Evolutionary conservation across 2,329 filamentous ascomycete species (phyloP).

Genomic region (Didymella arachidicola): DNA sequence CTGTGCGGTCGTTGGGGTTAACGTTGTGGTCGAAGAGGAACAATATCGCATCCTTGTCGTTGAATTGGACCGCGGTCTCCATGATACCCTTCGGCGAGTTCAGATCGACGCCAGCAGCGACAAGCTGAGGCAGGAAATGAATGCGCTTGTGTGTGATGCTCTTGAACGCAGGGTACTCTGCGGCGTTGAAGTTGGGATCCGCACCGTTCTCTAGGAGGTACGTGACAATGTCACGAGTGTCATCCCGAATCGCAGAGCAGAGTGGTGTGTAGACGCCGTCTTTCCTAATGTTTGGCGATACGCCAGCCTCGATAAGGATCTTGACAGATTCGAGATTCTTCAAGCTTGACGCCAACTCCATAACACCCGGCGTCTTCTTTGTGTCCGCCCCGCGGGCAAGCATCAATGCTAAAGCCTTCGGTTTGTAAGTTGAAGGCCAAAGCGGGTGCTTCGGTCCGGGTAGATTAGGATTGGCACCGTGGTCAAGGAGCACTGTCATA

Average conservation of each 20-base stretch:
- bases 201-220: constrained; percentile 64
- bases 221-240: constrained; percentile 67
- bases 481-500: constrained; percentile 62
- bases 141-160: constrained; percentile 71
- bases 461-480: constrained; percentile 71
- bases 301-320: constrained; percentile 64
- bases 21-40: constrained; percentile 69
- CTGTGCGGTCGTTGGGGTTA: constrained; percentile 66
- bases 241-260: constrained; percentile 72
- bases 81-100: constrained; percentile 69
- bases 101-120: constrained; percentile 66
- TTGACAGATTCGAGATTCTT: constrained; percentile 70
- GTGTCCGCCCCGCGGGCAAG: constrained; percentile 66
- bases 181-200: constrained; percentile 63
- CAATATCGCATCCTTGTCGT: constrained; percentile 67
- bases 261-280: constrained; percentile 73
- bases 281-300: constrained; percentile 68
- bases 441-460: constrained; percentile 74
- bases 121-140: constrained; percentile 66
- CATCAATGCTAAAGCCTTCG: constrained; percentile 65
- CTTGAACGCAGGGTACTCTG: constrained; percentile 73
- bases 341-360: constrained; percentile 69
- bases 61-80: constrained; percentile 68
- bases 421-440: constrained; percentile 69
- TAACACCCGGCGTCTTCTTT: constrained; percentile 67